Evolutionary conservation across 345 rosid genomes (phyloP), one percentile per base, ranked within the genome.

Genomic region (Iberis pinnata): DNA sequence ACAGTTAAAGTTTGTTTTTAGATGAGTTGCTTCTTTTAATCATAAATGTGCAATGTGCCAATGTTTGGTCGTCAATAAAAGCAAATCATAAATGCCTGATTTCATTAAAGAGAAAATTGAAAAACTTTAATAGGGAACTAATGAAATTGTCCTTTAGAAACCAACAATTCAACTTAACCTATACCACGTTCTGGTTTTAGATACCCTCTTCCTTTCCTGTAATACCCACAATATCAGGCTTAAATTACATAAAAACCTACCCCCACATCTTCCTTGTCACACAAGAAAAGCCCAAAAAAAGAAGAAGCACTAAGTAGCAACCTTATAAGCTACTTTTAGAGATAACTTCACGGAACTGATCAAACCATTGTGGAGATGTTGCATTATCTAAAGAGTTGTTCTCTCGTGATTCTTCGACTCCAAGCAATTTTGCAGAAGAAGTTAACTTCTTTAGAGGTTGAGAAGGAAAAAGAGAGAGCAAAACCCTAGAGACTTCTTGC

Each of bases 401-500:
- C 46, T 64, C 63, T 4, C 45, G 58, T 12, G 31, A 2, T 33
- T 64, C 69, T 18, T 64, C 58, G 5, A 6, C 44, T 15, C 35
- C 69, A 9, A 32, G 63, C 2, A 22, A 33, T 81, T 62, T 73
- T 56, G 43, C 75, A 0, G 76, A 18, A 3, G 80, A 42, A 41
- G 47, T 60, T 41, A 50, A 14, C 53, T 64, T 64, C 58, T 92
- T 92, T 6, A 38, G 49, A 0, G 71, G 71, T 11, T 70, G 73
- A 14, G 78, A 37, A 0, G 95, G 95, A 22, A 86, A 72, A 35
- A 88, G 79, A 18, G 92, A 78, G 31, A 77, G 78, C 46, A 93
- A 42, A 50, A 86, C 89, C 56, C 86, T 65, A 0, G 86, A 76
- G 11, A 93, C 97, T 43, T 93, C 97, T 6, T 78, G 89, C 99